phyloP scores from a whole-genome alignment of 2,329 filamentous ascomycete genomes.

The Ilyonectria destructans region DNA sequence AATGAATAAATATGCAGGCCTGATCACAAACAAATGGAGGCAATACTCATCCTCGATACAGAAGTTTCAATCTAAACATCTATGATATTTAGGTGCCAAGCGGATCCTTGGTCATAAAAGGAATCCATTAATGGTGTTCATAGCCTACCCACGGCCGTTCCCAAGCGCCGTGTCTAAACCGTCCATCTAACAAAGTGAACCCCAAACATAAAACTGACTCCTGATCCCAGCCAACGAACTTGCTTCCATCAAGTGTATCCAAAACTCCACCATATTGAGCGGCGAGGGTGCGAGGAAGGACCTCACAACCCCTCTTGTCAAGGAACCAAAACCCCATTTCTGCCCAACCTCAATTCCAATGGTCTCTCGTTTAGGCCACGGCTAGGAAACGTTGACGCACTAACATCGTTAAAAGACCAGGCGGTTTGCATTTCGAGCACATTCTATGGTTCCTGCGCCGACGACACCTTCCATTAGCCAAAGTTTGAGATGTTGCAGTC shows the following conservation, averaged over 20 bases:
- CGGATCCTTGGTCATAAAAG: neutral
- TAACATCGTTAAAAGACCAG: neutral
- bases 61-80: neutral
- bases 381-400: conserved; percentile 24
- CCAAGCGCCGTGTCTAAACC: neutral
- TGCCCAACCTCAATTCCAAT: neutral
- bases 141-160: neutral
- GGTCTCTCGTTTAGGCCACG: neutral
- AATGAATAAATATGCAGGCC: too few relatives aligned
- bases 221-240: neutral
- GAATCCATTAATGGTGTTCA: neutral
- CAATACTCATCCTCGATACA: too few relatives aligned
- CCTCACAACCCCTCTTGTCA: neutral
- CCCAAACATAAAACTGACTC: neutral
- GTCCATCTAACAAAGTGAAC: neutral
- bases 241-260: neutral
- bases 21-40: too few relatives aligned
- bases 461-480: conserved; percentile 1
- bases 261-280: neutral
- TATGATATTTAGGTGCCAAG: neutral
- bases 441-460: conserved; percentile 23
- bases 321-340: neutral
- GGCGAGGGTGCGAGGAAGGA: neutral
- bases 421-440: conserved; percentile 28
- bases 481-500: neutral